Conservation (phyloP, 768 basidiomycete species). For the Agrocybe pediades region DNA sequence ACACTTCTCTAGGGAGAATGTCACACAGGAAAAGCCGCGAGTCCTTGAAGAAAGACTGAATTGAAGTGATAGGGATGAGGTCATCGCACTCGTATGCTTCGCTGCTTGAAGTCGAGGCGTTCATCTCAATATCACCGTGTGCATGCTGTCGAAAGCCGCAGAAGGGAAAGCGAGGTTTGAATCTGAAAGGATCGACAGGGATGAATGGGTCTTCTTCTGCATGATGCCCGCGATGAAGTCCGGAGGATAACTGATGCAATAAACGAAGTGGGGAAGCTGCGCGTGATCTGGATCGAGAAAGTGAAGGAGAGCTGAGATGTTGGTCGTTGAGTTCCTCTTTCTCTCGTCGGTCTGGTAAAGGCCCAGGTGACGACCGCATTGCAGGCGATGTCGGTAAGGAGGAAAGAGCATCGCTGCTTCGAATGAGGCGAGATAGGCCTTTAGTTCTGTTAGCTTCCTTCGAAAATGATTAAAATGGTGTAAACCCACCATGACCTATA, state of each 20-base stretch:
- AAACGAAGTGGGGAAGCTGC: constrained; percentile 60
- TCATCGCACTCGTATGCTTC: constrained; percentile 32
- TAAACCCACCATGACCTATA: constrained; percentile 38
- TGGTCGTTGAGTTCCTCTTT: constrained; percentile 17
- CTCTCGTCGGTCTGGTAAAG: constrained; percentile 18
- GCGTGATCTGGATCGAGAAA: constrained; percentile 55
- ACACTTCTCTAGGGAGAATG: constrained; percentile 43
- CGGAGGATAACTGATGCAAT: constrained; percentile 53
- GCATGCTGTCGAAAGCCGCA: constrained; percentile 29
- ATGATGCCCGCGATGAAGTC: constrained; percentile 40
- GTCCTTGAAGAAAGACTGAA: constrained; percentile 21
- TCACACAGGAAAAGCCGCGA: constrained; percentile 33
- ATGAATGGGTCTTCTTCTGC: constrained; percentile 55
- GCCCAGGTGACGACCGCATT: constrained; percentile 26
- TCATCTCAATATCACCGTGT: constrained; percentile 33
- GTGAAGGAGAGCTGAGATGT: constrained; percentile 22
- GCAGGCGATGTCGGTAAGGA: constrained; percentile 30
- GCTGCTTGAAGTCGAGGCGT: constrained; percentile 21
- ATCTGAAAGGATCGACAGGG: constrained; percentile 55
- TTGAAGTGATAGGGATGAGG: constrained; percentile 21
- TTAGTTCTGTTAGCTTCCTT: constrained; percentile 18
- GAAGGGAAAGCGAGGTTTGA: constrained; percentile 23
- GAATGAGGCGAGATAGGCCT: constrained; percentile 29
- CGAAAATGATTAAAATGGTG: not conserved
- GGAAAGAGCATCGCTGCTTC: constrained; percentile 33